Percentiles rank a stretch among this genome's conserved stretches.
Evolutionary conservation across 2,329 filamentous ascomycete species (phyloP).

Genomic region (Exophiala bonariae): DNA sequence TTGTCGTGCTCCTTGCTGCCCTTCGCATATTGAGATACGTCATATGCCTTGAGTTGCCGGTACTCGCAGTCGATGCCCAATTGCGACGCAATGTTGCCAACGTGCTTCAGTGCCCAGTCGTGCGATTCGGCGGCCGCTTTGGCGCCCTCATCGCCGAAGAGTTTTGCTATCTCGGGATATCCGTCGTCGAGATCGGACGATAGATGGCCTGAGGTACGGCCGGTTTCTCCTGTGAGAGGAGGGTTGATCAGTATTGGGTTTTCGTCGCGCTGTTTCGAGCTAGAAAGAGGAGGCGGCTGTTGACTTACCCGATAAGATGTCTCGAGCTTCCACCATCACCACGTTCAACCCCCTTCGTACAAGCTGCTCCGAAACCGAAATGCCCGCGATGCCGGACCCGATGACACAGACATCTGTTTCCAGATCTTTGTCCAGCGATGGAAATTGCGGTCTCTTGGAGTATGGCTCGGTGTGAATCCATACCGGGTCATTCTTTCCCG

Average conservation of each 20-base stretch:
- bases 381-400: constrained; percentile 55
- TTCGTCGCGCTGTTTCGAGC: too few species aligned
- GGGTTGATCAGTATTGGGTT: background rate
- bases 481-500: constrained; percentile 53
- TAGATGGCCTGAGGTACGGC: constrained; percentile 56
- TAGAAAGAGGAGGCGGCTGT: background rate
- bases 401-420: constrained; percentile 53
- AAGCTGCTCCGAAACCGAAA: constrained; percentile 55
- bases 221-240: constrained; percentile 48
- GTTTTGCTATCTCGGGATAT: constrained; percentile 52
- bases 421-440: constrained; percentile 43
- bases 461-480: constrained; percentile 55
- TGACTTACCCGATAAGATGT: constrained; percentile 39
- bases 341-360: constrained; percentile 52
- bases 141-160: constrained; percentile 53
- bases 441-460: constrained; percentile 44
- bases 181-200: constrained; percentile 56
- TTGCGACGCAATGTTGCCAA: constrained; percentile 51
- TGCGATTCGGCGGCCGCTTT: constrained; percentile 55
- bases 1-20: constrained; percentile 44
- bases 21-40: constrained; percentile 51
- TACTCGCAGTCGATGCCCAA: constrained; percentile 60
- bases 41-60: constrained; percentile 49
- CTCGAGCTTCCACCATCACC: constrained; percentile 54
- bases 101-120: constrained; percentile 52